Percentiles rank a stretch among this genome's conserved stretches.
These are phyloP conservation scores for Fusarium guadeloupense DNA, from an alignment of 2,329 filamentous ascomycete species.

Conservation along the genomic window DNA sequence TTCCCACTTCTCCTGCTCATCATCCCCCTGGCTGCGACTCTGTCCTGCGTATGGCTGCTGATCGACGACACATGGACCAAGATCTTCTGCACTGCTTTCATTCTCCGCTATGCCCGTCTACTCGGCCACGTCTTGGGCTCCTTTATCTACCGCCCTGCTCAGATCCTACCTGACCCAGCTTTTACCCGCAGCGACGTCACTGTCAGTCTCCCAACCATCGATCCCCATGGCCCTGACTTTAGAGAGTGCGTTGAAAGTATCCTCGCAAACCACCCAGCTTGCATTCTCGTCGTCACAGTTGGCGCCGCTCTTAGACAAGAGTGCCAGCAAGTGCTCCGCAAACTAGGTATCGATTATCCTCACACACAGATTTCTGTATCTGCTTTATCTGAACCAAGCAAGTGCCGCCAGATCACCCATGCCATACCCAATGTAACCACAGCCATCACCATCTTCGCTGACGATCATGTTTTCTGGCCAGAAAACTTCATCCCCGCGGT, in stretches of 20 bases:
- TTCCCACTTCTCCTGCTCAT: constrained; percentile 12
- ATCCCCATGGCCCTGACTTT: constrained; percentile 54
- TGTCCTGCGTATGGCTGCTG: constrained; percentile 25
- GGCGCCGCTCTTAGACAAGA: constrained; percentile 43
- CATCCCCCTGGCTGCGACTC: not conserved
- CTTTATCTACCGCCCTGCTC: constrained; percentile 51
- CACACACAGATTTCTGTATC: constrained; percentile 45
- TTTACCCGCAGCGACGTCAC: constrained; percentile 55
- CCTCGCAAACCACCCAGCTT: constrained; percentile 50
- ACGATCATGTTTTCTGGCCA: constrained; percentile 65
- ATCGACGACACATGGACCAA: constrained; percentile 26
- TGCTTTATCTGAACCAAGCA: constrained; percentile 51
- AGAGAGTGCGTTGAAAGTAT: constrained; percentile 52
- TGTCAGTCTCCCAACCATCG: constrained; percentile 62
- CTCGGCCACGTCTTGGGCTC: constrained; percentile 54
- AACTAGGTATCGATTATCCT: constrained; percentile 1
- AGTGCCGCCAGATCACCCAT: constrained; percentile 58
- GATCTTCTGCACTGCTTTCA: constrained; percentile 45
- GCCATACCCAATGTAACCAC: constrained; percentile 53
- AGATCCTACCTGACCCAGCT: constrained; percentile 39
- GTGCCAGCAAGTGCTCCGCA: constrained; percentile 24
- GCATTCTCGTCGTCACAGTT: constrained; percentile 57
- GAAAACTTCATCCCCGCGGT: constrained; percentile 52
- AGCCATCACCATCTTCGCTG: constrained; percentile 55
- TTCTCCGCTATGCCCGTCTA: constrained; percentile 56